Conservation (phyloP, 1,284 basidiomycete genomes). For the Heterobasidion annosum region DNA sequence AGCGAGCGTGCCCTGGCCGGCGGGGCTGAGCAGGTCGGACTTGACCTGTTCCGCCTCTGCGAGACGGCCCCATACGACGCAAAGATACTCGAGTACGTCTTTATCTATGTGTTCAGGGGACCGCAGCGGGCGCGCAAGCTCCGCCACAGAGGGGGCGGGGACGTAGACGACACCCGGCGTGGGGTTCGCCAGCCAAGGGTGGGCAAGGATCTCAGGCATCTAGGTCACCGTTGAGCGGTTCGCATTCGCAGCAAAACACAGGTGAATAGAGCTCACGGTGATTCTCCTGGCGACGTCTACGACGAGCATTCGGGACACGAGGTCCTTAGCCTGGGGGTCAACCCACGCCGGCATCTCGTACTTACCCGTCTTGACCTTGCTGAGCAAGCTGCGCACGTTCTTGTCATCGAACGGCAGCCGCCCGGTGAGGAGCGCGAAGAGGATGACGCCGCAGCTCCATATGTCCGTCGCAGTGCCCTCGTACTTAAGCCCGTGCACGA, state of each 20-base stretch:
- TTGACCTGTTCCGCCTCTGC: constrained; percentile 48
- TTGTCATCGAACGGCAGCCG: constrained; percentile 87
- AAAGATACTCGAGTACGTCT: constrained; percentile 83
- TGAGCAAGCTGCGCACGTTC: constrained; percentile 72
- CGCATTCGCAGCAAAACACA: constrained; percentile 5
- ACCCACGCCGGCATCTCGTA: constrained; percentile 76
- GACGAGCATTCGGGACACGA: constrained; percentile 79
- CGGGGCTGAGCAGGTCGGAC: constrained; percentile 54
- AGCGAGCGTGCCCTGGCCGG: constrained; percentile 66
- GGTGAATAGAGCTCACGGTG: constrained; percentile 44
- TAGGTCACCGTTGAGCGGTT: constrained; percentile 19
- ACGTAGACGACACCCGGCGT: constrained; percentile 47
- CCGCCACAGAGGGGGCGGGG: constrained; percentile 54
- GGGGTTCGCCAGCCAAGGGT: constrained; percentile 70
- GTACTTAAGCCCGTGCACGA: constrained; percentile 92
- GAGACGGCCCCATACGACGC: constrained; percentile 80
- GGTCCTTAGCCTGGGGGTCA: constrained; percentile 65
- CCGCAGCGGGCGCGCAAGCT: constrained; percentile 59
- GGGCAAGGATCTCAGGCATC: constrained; percentile 83
- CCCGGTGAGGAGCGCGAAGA: constrained; percentile 84
- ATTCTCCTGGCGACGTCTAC: constrained; percentile 87
- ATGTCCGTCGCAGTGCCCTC: constrained; percentile 92
- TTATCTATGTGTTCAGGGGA: constrained; percentile 72
- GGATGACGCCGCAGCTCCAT: constrained; percentile 90
- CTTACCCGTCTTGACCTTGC: constrained; percentile 87